Evolutionary conservation across 768 basidiomycete species (phyloP).

Genomic region (Termitomyces sp.): DNA sequence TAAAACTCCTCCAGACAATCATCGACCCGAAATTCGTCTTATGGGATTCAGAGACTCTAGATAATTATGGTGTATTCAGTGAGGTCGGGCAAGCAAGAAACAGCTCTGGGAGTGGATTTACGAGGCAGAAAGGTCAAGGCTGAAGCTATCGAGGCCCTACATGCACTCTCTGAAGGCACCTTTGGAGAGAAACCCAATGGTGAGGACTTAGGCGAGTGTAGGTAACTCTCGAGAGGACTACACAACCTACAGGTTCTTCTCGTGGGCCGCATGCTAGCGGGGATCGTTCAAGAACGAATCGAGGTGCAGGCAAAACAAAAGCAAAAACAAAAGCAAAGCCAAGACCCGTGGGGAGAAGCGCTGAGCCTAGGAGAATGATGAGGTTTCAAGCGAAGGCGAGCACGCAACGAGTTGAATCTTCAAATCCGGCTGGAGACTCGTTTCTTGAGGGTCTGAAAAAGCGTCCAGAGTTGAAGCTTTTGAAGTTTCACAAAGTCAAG

Average conservation of each 20-base stretch:
- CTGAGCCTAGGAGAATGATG: neutral
- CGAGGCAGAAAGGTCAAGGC: neutral
- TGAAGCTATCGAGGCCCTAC: neutral
- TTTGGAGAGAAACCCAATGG: neutral
- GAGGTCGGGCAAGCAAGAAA: neutral
- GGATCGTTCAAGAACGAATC: neutral
- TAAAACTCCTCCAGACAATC: neutral
- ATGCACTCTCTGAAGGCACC: neutral
- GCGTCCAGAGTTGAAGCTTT: neutral
- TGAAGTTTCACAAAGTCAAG: neutral
- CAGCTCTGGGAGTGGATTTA: neutral
- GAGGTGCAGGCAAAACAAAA: neutral
- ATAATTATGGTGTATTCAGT: neutral
- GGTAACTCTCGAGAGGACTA: neutral
- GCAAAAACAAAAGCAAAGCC: neutral
- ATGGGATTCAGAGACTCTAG: neutral
- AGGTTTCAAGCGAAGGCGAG: neutral
- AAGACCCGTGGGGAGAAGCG: neutral
- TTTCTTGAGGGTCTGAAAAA: neutral
- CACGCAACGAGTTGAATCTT: neutral
- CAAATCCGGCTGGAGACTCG: neutral
- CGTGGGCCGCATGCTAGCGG: neutral
- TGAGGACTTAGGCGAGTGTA: neutral
- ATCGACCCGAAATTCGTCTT: neutral
- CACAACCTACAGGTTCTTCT: neutral